phyloP scores from a whole-genome alignment of 2,329 filamentous ascomycete species.

The Stemphylium vesicarium region DNA sequence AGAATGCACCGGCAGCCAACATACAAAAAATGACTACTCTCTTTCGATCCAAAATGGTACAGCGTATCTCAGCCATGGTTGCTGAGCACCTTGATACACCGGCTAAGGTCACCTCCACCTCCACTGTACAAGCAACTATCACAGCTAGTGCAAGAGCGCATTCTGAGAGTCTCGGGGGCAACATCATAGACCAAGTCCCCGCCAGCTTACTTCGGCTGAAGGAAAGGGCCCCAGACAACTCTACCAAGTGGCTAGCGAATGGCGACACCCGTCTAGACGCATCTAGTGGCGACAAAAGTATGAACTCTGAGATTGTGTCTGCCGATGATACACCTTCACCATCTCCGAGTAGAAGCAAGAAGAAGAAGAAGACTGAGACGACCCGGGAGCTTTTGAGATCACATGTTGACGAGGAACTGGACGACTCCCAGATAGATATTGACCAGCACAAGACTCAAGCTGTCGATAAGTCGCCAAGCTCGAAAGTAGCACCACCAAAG shows the following conservation, averaged over 20 bases:
- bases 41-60: conserved; percentile 28
- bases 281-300: not conserved
- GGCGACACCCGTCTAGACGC: not conserved
- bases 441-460: not conserved
- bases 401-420: not conserved
- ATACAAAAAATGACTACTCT: conserved; percentile 21
- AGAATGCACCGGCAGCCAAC: conserved; percentile 18
- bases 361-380: not conserved
- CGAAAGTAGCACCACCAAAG: not conserved
- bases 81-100: conserved; percentile 25
- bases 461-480: not conserved
- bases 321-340: not conserved
- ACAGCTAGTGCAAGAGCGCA: conserved; percentile 18
- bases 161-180: conserved; percentile 1
- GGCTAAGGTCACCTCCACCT: conserved; percentile 17
- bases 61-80: conserved; percentile 27
- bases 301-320: not conserved
- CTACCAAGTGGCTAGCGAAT: conserved; percentile 4
- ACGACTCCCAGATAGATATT: not conserved
- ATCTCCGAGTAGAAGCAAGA: not conserved
- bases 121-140: conserved; percentile 15
- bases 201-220: not conserved
- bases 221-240: not conserved
- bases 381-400: not conserved
- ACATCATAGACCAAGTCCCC: conserved; percentile 6